Conservation (phyloP, 2,329 filamentous ascomycete genomes). For the Sporothrix brasiliensis region DNA sequence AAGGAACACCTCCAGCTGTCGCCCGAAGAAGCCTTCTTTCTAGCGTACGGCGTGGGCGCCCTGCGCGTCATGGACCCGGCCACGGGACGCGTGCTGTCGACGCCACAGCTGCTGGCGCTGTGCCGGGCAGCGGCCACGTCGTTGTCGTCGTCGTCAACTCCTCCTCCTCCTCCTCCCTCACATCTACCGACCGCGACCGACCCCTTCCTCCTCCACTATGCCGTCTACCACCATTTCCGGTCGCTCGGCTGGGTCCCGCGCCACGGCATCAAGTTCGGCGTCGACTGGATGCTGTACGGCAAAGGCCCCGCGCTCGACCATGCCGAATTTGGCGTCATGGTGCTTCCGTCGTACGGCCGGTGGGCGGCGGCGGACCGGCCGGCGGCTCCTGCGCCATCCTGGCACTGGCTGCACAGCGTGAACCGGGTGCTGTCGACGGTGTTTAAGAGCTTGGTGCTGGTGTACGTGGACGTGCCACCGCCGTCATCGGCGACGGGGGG, state of each 20-base stretch:
- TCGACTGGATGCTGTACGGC: slow-evolving; percentile 92
- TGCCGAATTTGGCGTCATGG: slow-evolving; percentile 85
- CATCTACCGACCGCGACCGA: slow-evolving; percentile 55
- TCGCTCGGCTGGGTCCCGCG: slow-evolving; percentile 94
- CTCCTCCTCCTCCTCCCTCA: too few relatives aligned
- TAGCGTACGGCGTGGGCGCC: slow-evolving; percentile 77
- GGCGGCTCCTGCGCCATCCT: slow-evolving; percentile 47
- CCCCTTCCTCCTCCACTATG: slow-evolving; percentile 86
- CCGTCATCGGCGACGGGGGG: slow-evolving; percentile 44
- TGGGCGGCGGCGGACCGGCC: neutral
- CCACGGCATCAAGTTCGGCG: slow-evolving; percentile 89
- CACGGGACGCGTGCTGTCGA: slow-evolving; percentile 52
- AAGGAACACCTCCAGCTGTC: slow-evolving; percentile 90
- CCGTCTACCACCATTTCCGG: slow-evolving; percentile 93
- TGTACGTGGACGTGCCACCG: slow-evolving; percentile 89
- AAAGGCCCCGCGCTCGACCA: slow-evolving; percentile 93
- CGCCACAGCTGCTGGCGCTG: slow-evolving; percentile 62
- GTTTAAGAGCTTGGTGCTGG: slow-evolving; percentile 83
- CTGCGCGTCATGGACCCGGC: slow-evolving; percentile 63
- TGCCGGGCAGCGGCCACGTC: slow-evolving; percentile 56
- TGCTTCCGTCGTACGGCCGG: slow-evolving; percentile 65
- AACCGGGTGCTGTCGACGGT: slow-evolving; percentile 90
- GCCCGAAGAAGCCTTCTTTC: slow-evolving; percentile 88
- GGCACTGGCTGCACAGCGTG: slow-evolving; percentile 85
- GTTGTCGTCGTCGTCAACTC: neutral